phyloP scores from a whole-genome alignment of 1,284 basidiomycete genomes.

The Ustilago bromivora region DNA sequence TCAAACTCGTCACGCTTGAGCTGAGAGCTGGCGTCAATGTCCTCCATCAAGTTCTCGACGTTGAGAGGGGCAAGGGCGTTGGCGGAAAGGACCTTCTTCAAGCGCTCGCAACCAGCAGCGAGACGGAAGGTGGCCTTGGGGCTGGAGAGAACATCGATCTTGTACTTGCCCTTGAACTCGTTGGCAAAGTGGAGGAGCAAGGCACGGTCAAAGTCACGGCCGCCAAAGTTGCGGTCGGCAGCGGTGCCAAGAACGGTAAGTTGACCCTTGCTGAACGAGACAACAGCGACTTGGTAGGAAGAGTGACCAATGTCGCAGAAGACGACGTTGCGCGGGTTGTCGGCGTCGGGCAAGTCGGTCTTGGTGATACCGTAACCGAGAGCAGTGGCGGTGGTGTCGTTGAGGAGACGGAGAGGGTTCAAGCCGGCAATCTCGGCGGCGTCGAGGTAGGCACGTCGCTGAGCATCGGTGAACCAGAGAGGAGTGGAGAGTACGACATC shows the following conservation, averaged over 20 bases:
- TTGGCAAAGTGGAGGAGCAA: slow-evolving; percentile 68
- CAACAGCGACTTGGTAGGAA: slow-evolving; percentile 68
- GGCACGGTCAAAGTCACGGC: slow-evolving; percentile 68
- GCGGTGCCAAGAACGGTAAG: slow-evolving; percentile 68
- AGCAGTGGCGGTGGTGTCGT: slow-evolving; percentile 69
- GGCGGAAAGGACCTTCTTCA: slow-evolving; percentile 70
- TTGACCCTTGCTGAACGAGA: slow-evolving; percentile 68
- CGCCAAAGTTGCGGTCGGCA: slow-evolving; percentile 68
- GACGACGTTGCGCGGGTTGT: slow-evolving; percentile 67
- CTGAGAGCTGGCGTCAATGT: slow-evolving; percentile 68
- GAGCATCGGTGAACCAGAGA: slow-evolving; percentile 68
- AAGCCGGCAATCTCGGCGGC: slow-evolving; percentile 68
- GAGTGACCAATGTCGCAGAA: slow-evolving; percentile 70
- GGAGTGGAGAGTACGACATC: slow-evolving; percentile 69
- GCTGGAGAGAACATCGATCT: slow-evolving; percentile 68
- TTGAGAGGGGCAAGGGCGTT: slow-evolving; percentile 68
- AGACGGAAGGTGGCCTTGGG: slow-evolving; percentile 69
- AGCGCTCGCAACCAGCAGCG: slow-evolving; percentile 66
- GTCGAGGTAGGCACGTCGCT: slow-evolving; percentile 67
- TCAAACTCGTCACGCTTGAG: slow-evolving; percentile 69
- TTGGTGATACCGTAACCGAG: slow-evolving; percentile 69
- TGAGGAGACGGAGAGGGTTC: slow-evolving; percentile 68
- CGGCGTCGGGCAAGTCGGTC: slow-evolving; percentile 68
- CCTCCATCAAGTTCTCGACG: slow-evolving; percentile 69
- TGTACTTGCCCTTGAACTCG: slow-evolving; percentile 70